A percentile compares a stretch with the other conserved stretches of the same genome.
Evolutionary conservation across 345 rosid species (phyloP).

Genomic region (Fremontodendron californicum): DNA sequence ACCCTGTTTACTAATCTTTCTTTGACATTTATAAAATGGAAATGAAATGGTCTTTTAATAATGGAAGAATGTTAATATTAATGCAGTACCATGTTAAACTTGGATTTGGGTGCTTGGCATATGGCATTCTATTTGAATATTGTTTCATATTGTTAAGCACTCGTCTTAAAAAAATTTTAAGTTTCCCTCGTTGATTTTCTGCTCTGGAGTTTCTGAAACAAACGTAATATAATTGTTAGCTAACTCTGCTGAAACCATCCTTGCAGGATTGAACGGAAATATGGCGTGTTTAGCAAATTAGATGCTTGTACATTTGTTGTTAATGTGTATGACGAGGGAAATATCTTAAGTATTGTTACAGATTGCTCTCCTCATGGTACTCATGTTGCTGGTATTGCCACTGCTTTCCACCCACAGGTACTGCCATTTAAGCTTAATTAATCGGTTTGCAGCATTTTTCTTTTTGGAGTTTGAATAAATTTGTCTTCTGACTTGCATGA

Average conservation of each 20-base stretch:
- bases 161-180: background rate
- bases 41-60: background rate
- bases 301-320: conserved; percentile 89
- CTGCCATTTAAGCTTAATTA: background rate
- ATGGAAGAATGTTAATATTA: background rate
- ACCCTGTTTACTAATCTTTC: background rate
- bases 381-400: conserved; percentile 97
- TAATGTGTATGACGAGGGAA: conserved; percentile 81
- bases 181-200: background rate
- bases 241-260: background rate
- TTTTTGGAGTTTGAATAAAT: background rate
- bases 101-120: conserved; percentile 4
- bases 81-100: background rate
- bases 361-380: conserved; percentile 97
- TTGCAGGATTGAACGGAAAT: conserved; percentile 80
- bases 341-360: conserved; percentile 81
- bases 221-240: background rate
- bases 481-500: conserved; percentile 11
- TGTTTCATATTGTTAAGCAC: background rate
- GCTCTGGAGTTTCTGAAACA: background rate
- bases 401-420: conserved; percentile 95
- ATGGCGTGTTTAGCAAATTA: conserved; percentile 84
- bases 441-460: conserved; percentile 9
- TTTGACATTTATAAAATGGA: background rate
- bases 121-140: conserved; percentile 4